Evolutionary conservation across 2,329 filamentous ascomycete species (phyloP), one percentile per base, ranked within the genome.

Genomic region (Colletotrichum camelliae): DNA sequence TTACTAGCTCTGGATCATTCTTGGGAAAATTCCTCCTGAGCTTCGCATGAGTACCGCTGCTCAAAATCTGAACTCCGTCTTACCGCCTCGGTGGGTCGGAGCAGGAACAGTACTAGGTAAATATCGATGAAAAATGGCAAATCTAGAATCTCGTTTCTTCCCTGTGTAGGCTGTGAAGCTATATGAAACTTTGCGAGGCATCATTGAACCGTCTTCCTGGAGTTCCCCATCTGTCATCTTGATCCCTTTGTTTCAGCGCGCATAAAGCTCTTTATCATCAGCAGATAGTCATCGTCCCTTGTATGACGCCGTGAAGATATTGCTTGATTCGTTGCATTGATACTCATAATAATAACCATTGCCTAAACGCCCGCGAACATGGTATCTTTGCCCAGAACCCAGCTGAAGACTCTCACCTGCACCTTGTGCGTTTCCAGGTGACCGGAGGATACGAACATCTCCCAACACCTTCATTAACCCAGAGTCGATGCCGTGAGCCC

Each of bases 311-410:
- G n/a, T 52, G 21, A 13, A 52, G 43, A 13, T 21, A 52, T 52
- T 13, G n/a, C 43, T 52, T 52, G n/a, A 52, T 52, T 52, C 43
- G 12, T 13, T n/a, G n/a, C n/a, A 21, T 24, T 0, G 43, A 52
- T 21, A 52, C 13, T 58, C 55, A 58, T 58, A 58, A 27, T 58
- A 43, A 24, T 39, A 24, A 52, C 18, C 16, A 52, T 39, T 66
- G 33, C 62, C 37, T 29, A 21, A 66, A 66, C 62, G 62, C 62
- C 62, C 37, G 58, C 18, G 7, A 33, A 62, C 31, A 21, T 62
- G 58, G 58, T 62, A 62, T 62, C 58, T 62, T 62, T 62, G 18
- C 58, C 58, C 58, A 33, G 58, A 62, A 62, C 27, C 18, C 10
- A 33, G 18, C 27, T 31, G 29, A n/a, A 33, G 31, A 37, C 58